Evolutionary conservation across 495 filamentous ascomycete genomes (phyloP).

Genomic region (Penicilliopsis zonata): DNA sequence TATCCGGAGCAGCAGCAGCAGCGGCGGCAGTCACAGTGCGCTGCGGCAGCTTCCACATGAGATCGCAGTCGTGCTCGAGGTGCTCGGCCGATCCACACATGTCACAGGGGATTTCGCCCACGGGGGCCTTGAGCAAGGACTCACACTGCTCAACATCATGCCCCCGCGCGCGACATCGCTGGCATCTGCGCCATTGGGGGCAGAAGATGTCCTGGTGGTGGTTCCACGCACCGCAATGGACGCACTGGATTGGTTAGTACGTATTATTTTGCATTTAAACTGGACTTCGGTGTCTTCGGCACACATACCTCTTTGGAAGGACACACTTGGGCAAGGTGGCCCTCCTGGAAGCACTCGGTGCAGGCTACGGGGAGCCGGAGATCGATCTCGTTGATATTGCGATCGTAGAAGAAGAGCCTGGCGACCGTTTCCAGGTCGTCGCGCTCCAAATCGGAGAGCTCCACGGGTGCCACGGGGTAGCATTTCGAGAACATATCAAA

Average conservation of each 20-base stretch:
- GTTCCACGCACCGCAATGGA: conserved; percentile 28
- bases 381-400: conserved; percentile 49
- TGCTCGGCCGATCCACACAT: conserved; percentile 30
- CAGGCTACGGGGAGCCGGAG: conserved; percentile 50
- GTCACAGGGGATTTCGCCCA: conserved; percentile 31
- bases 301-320: conserved; percentile 28
- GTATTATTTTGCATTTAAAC: no score
- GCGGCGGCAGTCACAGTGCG: no score
- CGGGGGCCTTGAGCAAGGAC: conserved; percentile 24
- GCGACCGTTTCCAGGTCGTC: conserved; percentile 31
- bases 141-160: conserved; percentile 26
- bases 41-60: conserved; percentile 24
- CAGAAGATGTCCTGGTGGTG: conserved; percentile 26
- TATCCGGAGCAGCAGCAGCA: conserved; percentile 9
- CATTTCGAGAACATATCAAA: conserved; percentile 20
- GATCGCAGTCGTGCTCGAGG: conserved; percentile 30
- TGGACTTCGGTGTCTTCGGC: conserved; percentile 1
- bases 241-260: conserved; percentile 19
- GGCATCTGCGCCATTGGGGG: conserved; percentile 29
- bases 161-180: conserved; percentile 33
- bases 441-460: conserved; percentile 29
- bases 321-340: conserved; percentile 34
- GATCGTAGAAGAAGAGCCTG: conserved; percentile 38
- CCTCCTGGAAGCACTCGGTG: conserved; percentile 30
- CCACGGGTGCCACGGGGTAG: conserved; percentile 23